Percentiles rank a stretch among this genome's conserved stretches.
phyloP scores from a whole-genome alignment of 2,329 filamentous ascomycete species.

The Penicillium capsulatum region DNA sequence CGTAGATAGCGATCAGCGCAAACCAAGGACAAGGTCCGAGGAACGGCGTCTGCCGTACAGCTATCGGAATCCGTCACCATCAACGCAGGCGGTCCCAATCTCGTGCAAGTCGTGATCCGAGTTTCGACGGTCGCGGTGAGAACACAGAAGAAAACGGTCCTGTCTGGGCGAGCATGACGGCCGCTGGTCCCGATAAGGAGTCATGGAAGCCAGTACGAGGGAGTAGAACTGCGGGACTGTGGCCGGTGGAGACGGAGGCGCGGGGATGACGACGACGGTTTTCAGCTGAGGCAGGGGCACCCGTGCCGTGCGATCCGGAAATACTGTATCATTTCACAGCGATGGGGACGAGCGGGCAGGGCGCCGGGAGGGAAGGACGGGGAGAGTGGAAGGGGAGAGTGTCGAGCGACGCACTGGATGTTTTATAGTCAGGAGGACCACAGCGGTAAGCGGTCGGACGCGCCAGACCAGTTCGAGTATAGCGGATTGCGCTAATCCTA shows the following conservation, averaged over 20 bases:
- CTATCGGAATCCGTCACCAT: neutral
- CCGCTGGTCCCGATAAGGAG: neutral
- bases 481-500: conserved; percentile 3
- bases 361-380: neutral
- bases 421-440: conserved; percentile 3
- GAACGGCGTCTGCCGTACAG: neutral
- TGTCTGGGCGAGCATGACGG: neutral
- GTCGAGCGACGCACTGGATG: conserved; percentile 8
- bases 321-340: conserved; percentile 9
- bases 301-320: conserved; percentile 7
- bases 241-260: conserved; percentile 1
- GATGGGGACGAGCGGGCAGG: neutral
- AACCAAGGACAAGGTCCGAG: neutral
- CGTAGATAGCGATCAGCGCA: neutral
- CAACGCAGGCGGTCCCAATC: neutral
- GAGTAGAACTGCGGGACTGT: neutral
- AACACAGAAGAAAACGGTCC: neutral
- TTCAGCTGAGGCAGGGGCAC: conserved; percentile 4
- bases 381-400: conserved; percentile 3
- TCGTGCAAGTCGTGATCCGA: neutral
- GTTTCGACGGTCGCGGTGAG: neutral
- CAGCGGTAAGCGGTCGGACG: conserved; percentile 3
- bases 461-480: conserved; percentile 2
- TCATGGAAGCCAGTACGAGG: neutral
- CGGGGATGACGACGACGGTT: conserved; percentile 3